Percentiles rank a stretch among this genome's conserved stretches.
Evolutionary conservation across 352 stramenopile species (phyloP).

Genomic region (Pythium rishiriense): DNA sequence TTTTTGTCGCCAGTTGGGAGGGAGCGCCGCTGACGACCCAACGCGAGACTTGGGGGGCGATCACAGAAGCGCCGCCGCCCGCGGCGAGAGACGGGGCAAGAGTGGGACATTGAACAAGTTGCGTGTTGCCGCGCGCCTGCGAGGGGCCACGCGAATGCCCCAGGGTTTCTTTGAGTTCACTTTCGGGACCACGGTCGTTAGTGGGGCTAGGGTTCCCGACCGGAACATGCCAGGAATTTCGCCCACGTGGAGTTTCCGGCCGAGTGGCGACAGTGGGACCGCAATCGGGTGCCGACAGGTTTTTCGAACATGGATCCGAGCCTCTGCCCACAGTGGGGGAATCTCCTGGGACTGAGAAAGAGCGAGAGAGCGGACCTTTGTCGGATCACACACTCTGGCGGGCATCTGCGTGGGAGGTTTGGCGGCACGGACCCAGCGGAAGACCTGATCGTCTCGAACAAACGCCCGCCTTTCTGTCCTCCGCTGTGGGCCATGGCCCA

Average conservation of each 20-base stretch:
- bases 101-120: conserved; percentile 17
- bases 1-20: conserved; percentile 20
- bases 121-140: conserved; percentile 8
- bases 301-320: conserved; percentile 6
- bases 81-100: too few species aligned
- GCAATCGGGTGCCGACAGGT: conserved; percentile 3
- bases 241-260: not conserved
- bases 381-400: not conserved
- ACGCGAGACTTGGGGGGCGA: not conserved
- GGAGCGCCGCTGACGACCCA: conserved; percentile 19
- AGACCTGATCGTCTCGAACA: not conserved
- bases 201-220: not conserved
- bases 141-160: not conserved
- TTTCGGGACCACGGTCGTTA: conserved; percentile 10
- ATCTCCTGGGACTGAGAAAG: not conserved
- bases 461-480: not conserved
- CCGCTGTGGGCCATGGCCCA: not conserved
- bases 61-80: not conserved
- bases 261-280: conserved; percentile 7
- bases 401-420: not conserved
- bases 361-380: not conserved
- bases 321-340: too few species aligned
- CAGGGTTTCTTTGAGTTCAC: not conserved
- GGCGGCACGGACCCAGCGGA: not conserved
- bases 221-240: conserved; percentile 7